These are phyloP conservation scores for Tetradesmus lagerheimii DNA, from an alignment of 139 green algal genomes.

Conservation along the genomic window DNA sequence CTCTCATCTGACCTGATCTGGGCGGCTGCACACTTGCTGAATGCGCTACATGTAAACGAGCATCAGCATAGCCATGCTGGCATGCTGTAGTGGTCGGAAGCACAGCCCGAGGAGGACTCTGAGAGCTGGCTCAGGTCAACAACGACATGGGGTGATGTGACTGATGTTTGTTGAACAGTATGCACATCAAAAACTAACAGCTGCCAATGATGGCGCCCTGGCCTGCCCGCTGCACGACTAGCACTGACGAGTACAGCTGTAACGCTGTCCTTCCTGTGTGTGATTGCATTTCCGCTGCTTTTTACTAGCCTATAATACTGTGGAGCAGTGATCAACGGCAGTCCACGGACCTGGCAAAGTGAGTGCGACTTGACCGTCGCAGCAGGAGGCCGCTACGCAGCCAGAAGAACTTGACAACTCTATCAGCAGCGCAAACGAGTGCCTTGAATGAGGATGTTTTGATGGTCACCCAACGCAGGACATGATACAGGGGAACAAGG, in stretches of 20 bases:
- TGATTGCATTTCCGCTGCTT: neutral
- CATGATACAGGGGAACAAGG: neutral
- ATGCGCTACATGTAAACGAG: neutral
- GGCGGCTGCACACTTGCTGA: neutral
- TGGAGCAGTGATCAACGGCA: neutral
- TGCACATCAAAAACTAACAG: no score
- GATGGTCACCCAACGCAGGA: neutral
- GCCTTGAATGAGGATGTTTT: neutral
- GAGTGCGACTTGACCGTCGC: neutral
- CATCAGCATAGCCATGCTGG: neutral
- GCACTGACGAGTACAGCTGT: conserved; percentile 4
- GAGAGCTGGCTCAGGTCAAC: neutral
- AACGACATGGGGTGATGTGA: neutral
- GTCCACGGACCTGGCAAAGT: neutral
- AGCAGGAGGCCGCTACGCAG: neutral
- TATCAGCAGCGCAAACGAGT: neutral
- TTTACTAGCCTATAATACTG: neutral
- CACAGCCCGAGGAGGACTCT: neutral
- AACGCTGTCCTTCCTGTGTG: neutral
- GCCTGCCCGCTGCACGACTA: neutral
- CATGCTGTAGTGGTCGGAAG: neutral
- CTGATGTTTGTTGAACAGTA: no score
- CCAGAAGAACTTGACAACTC: neutral
- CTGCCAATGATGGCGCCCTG: neutral
- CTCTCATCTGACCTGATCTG: neutral